Evolutionary conservation across 2,329 filamentous ascomycete species (phyloP).

Genomic region (Pestalotiopsis sp.): DNA sequence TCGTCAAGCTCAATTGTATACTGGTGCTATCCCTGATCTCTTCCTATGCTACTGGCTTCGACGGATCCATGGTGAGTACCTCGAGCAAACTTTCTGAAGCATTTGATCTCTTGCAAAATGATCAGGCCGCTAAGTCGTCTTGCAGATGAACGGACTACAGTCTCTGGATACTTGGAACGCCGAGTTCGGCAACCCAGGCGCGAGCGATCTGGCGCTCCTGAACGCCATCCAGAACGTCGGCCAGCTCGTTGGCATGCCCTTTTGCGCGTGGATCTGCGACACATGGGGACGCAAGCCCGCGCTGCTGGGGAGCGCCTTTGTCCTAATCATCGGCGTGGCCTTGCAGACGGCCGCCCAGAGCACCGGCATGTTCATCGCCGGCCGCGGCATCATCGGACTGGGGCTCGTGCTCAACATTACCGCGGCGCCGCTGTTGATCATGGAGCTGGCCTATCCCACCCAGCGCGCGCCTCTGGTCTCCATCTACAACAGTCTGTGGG

Average conservation of each 20-base stretch:
- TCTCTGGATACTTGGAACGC: constrained; percentile 40
- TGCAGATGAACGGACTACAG: constrained; percentile 44
- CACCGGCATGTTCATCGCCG: constrained; percentile 24
- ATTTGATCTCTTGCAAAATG: neutral
- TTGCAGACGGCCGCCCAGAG: constrained; percentile 25
- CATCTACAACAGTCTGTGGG: constrained; percentile 13
- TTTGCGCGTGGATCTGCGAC: constrained; percentile 39
- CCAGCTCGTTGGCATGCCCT: constrained; percentile 36
- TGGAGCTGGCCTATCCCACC: constrained; percentile 29
- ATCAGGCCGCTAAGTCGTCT: neutral
- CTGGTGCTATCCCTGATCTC: constrained; percentile 23
- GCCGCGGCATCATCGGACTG: constrained; percentile 27
- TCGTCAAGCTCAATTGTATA: constrained; percentile 24
- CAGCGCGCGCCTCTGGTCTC: constrained; percentile 25
- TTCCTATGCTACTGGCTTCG: constrained; percentile 27
- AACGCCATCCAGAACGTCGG: constrained; percentile 40
- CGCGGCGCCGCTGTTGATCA: constrained; percentile 26
- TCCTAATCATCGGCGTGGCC: constrained; percentile 27
- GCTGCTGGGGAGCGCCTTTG: constrained; percentile 33
- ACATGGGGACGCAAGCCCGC: constrained; percentile 37
- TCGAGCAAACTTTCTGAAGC: neutral
- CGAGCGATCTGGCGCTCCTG: constrained; percentile 37
- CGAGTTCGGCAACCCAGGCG: constrained; percentile 40
- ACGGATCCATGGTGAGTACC: constrained; percentile 37
- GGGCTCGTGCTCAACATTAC: constrained; percentile 24